Evolutionary conservation across 192 early-diverging fungal genomes (phyloP).

Genomic region (Backusella morwellensis): DNA sequence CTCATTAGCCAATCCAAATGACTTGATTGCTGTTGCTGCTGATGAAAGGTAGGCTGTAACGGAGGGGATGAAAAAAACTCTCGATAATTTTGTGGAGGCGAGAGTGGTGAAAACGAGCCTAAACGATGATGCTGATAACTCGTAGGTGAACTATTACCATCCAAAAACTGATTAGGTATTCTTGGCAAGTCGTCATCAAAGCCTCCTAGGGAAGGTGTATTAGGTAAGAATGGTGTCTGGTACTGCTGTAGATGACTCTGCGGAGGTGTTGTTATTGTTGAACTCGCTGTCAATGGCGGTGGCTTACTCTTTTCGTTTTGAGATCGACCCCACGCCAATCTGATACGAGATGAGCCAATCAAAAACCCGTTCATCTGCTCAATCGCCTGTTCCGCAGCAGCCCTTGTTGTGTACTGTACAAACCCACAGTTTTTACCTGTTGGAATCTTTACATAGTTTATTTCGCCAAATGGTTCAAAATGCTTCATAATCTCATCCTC

Average conservation of each 20-base stretch:
- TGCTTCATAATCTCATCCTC: constrained; percentile 84
- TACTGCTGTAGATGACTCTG: too few relatives aligned
- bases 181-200: background rate
- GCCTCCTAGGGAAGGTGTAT: background rate
- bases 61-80: background rate
- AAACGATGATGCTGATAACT: background rate
- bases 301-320: constrained; percentile 24
- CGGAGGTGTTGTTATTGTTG: background rate
- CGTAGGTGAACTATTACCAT: background rate
- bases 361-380: constrained; percentile 84
- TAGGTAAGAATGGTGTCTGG: background rate
- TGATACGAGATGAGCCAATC: constrained; percentile 66
- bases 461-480: constrained; percentile 89
- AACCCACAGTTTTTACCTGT: constrained; percentile 95
- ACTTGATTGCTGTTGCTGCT: background rate
- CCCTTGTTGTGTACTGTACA: constrained; percentile 83
- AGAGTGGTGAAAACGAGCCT: constrained; percentile 6
- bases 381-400: constrained; percentile 88
- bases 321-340: constrained; percentile 57
- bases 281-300: background rate
- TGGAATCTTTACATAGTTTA: constrained; percentile 93
- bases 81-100: constrained; percentile 3
- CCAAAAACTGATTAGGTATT: background rate
- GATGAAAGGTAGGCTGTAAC: background rate
- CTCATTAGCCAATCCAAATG: background rate